phyloP scores from a whole-genome alignment of 2,329 filamentous ascomycete genomes.

The Fusarium algeriense region DNA sequence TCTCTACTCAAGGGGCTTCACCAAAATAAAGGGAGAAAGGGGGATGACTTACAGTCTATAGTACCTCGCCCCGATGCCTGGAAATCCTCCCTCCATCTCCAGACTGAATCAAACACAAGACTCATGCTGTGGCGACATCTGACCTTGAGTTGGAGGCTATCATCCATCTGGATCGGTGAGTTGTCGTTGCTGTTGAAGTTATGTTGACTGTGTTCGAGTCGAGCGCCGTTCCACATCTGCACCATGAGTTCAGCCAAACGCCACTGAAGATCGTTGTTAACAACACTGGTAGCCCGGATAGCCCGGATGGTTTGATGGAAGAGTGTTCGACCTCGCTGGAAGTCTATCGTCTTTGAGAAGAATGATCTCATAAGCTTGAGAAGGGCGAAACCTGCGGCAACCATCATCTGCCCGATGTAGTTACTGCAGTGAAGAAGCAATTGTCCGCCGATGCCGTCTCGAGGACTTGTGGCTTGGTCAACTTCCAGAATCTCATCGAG shows the following conservation, averaged over 20 bases:
- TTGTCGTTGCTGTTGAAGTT: constrained; percentile 63
- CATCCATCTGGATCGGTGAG: constrained; percentile 68
- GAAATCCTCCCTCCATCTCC: constrained; percentile 86
- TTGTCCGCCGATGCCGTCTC: constrained; percentile 61
- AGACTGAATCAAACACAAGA: constrained; percentile 85
- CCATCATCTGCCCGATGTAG: constrained; percentile 87
- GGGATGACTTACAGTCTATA: constrained; percentile 72
- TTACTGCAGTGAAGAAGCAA: constrained; percentile 77
- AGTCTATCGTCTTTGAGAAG: constrained; percentile 79
- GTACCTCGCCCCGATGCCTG: constrained; percentile 77
- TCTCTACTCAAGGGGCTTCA: constrained; percentile 40
- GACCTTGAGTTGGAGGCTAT: constrained; percentile 83
- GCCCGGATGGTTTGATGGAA: constrained; percentile 79
- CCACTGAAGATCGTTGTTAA: constrained; percentile 83
- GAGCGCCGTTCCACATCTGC: constrained; percentile 84
- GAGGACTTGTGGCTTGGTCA: constrained; percentile 61
- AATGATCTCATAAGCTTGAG: constrained; percentile 83
- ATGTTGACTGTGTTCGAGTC: constrained; percentile 62
- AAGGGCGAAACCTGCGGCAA: constrained; percentile 82
- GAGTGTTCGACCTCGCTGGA: constrained; percentile 73
- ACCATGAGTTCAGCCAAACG: constrained; percentile 86
- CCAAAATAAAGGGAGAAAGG: constrained; percentile 29
- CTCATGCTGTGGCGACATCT: constrained; percentile 87
- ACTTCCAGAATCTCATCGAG: constrained; percentile 73
- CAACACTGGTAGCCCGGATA: constrained; percentile 79